Percentiles rank a stretch among this genome's conserved stretches.
Conservation (phyloP, 208 protist genomes). For the Acanthamoeba castellanii region DNA sequence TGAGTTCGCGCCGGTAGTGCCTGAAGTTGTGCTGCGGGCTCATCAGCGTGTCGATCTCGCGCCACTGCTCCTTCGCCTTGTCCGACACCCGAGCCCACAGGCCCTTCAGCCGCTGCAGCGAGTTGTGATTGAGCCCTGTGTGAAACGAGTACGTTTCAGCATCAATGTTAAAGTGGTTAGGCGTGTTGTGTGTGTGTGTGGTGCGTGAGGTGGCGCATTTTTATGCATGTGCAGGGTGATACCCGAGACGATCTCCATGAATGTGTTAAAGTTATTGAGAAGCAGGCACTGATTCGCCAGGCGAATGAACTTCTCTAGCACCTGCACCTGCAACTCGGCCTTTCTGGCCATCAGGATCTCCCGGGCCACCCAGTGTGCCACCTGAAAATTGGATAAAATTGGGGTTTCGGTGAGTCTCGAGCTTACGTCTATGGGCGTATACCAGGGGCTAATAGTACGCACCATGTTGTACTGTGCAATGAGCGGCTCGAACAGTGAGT, state of each 20-base stretch:
- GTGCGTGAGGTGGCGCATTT: neutral
- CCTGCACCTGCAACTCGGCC: neutral
- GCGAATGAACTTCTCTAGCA: constrained; percentile 63
- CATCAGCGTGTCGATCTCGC: constrained; percentile 53
- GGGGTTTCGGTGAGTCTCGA: neutral
- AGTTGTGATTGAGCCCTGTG: constrained; percentile 60
- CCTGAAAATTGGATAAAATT: neutral
- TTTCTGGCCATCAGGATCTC: constrained; percentile 23
- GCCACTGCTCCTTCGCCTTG: neutral
- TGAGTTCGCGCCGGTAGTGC: constrained; percentile 45
- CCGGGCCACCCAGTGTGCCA: constrained; percentile 33
- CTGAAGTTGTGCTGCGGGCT: constrained; percentile 44
- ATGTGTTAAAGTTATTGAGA: constrained; percentile 68
- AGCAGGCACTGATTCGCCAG: neutral
- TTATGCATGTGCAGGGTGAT: neutral
- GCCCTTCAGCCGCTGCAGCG: constrained; percentile 42
- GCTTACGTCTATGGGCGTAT: neutral
- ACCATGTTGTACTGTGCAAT: constrained; percentile 47
- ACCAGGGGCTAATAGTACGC: neutral
- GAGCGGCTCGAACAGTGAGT: constrained; percentile 59
- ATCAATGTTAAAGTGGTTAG: too few species aligned
- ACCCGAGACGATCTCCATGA: constrained; percentile 67
- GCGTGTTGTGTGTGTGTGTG: neutral
- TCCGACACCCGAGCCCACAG: constrained; percentile 13
- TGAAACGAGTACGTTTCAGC: neutral